These are phyloP conservation scores for Termitomyces sp. DNA, from an alignment of 768 basidiomycete genomes.

Conservation along the genomic window DNA sequence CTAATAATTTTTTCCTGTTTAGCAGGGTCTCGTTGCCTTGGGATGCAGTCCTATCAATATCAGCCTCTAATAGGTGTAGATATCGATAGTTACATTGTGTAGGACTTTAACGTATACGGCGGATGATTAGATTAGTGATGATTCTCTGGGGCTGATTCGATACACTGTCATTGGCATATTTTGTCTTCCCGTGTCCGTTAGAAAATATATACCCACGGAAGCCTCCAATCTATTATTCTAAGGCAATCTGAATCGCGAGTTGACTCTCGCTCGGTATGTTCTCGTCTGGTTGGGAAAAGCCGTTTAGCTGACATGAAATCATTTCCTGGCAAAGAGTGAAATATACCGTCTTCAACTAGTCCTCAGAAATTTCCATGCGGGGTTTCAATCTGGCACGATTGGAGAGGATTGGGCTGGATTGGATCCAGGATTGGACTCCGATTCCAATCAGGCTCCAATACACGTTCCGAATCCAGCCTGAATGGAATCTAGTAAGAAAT, in stretches of 20 bases:
- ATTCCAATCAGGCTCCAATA: too few relatives aligned
- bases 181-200: background rate
- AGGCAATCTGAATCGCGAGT: too few relatives aligned
- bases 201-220: background rate
- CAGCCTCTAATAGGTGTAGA: background rate
- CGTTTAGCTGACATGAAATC: too few relatives aligned
- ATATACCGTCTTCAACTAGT: too few relatives aligned
- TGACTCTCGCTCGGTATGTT: background rate
- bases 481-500: too few relatives aligned
- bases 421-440: too few relatives aligned
- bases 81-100: background rate
- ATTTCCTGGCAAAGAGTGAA: too few relatives aligned
- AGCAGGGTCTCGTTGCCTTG: slow-evolving; percentile 6
- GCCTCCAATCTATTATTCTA: too few relatives aligned
- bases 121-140: background rate
- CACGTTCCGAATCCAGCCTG: too few relatives aligned
- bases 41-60: slow-evolving; percentile 4
- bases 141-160: background rate
- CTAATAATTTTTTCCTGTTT: background rate
- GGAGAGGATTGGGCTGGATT: too few relatives aligned
- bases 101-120: background rate
- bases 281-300: background rate
- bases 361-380: too few relatives aligned
- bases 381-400: too few relatives aligned
- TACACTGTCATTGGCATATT: background rate